phyloP scores from a whole-genome alignment of 495 filamentous ascomycete genomes.

The Annulohypoxylon stygium region DNA sequence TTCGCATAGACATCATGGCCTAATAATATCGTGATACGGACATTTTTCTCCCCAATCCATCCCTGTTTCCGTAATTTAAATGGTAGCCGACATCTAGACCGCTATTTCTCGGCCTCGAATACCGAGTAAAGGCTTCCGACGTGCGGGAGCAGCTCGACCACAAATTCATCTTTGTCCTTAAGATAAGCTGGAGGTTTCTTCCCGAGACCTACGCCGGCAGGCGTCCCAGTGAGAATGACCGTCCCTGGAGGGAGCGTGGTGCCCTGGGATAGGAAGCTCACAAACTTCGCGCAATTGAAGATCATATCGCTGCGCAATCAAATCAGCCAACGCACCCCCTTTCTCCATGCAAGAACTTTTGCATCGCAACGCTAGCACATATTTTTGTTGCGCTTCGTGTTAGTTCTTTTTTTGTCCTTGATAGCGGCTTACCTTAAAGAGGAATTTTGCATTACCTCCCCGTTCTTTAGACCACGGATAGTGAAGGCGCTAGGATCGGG shows the following conservation, averaged over 20 bases:
- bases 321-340: constrained; percentile 21
- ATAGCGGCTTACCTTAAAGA: constrained; percentile 25
- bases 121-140: constrained; percentile 61
- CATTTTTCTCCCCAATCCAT: constrained; percentile 20
- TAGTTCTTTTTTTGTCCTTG: neutral
- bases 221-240: constrained; percentile 64
- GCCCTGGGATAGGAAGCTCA: constrained; percentile 63
- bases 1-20: constrained; percentile 32
- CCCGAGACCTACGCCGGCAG: constrained; percentile 60
- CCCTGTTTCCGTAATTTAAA: constrained; percentile 7
- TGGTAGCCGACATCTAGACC: constrained; percentile 19
- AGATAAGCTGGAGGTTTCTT: constrained; percentile 59
- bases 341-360: constrained; percentile 49
- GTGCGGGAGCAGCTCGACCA: constrained; percentile 61
- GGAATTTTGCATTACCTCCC: constrained; percentile 49
- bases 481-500: constrained; percentile 57
- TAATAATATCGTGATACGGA: constrained; percentile 30
- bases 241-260: constrained; percentile 62
- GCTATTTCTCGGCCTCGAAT: constrained; percentile 59
- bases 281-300: constrained; percentile 60
- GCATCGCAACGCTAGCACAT: constrained; percentile 2
- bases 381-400: neutral
- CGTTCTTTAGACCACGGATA: constrained; percentile 61
- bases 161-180: constrained; percentile 62
- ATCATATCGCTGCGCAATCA: constrained; percentile 57